Evolutionary conservation across 2,329 filamentous ascomycete species (phyloP).

Genomic region (Clarireedia monteithiana): DNA sequence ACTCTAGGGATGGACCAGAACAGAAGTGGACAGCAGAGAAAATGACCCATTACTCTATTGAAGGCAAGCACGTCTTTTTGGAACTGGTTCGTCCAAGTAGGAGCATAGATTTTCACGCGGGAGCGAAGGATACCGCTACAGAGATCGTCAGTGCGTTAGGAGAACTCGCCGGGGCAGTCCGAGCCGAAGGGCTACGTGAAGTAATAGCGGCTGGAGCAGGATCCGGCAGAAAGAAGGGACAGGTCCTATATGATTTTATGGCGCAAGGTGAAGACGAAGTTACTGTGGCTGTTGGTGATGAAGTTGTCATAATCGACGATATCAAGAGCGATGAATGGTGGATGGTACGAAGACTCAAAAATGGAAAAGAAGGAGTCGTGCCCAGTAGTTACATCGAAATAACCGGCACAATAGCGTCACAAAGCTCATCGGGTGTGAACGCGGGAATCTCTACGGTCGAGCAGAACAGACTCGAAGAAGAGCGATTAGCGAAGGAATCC

Average conservation of each 20-base stretch:
- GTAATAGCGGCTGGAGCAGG: conserved; percentile 75
- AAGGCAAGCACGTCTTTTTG: conserved; percentile 96
- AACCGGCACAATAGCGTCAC: conserved; percentile 54
- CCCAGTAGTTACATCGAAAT: conserved; percentile 95
- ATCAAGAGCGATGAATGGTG: conserved; percentile 96
- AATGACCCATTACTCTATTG: conserved; percentile 94
- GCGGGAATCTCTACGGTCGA: conserved; percentile 63
- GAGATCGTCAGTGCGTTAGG: conserved; percentile 86
- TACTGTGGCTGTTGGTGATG: conserved; percentile 80
- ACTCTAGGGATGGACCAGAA: conserved; percentile 70
- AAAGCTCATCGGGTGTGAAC: conserved; percentile 46
- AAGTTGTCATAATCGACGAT: conserved; percentile 85
- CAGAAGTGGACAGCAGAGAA: conserved; percentile 93
- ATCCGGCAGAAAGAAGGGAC: conserved; percentile 67
- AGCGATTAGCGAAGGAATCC: conserved; percentile 74
- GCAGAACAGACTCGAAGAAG: conserved; percentile 72
- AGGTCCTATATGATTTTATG: conserved; percentile 91
- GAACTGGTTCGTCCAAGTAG: conserved; percentile 88
- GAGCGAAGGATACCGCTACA: conserved; percentile 90
- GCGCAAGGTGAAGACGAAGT: conserved; percentile 96
- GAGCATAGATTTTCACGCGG: conserved; percentile 93
- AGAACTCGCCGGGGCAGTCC: conserved; percentile 78
- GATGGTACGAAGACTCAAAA: conserved; percentile 86
- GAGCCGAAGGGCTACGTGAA: conserved; percentile 76
- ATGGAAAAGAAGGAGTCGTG: conserved; percentile 90